Percentiles rank a stretch among this genome's conserved stretches.
These are phyloP conservation scores for Candida coquimbonensis DNA, from an alignment of 805 yeast genomes.

Conservation along the genomic window DNA sequence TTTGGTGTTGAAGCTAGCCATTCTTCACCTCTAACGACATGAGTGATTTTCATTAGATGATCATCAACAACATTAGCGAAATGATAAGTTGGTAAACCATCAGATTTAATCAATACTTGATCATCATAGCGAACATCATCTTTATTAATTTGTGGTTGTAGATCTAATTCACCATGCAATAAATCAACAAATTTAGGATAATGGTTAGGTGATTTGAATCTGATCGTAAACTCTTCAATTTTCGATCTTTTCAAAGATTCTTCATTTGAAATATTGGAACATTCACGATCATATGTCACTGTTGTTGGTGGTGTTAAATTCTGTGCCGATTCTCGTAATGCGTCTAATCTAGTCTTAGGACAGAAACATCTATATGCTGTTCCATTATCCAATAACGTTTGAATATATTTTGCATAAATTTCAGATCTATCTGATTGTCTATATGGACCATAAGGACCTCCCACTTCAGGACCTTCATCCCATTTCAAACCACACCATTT, in stretches of 20 bases:
- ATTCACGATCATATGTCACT: slow-evolving; percentile 85
- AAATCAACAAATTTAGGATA: slow-evolving; percentile 68
- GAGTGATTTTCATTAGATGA: slow-evolving; percentile 85
- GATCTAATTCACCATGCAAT: slow-evolving; percentile 67
- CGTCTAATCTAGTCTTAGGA: slow-evolving; percentile 65
- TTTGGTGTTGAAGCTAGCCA: slow-evolving; percentile 97
- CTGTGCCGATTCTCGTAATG: slow-evolving; percentile 66
- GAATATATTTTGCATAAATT: slow-evolving; percentile 58
- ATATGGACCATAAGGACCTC: slow-evolving; percentile 57
- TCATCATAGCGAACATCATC: slow-evolving; percentile 80
- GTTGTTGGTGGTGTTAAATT: slow-evolving; percentile 80
- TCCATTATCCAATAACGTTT: slow-evolving; percentile 52
- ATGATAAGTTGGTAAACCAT: slow-evolving; percentile 93
- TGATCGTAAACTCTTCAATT: slow-evolving; percentile 42
- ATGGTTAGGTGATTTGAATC: slow-evolving; percentile 69
- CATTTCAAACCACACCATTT: slow-evolving; percentile 67
- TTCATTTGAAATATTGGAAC: slow-evolving; percentile 40
- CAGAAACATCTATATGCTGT: slow-evolving; percentile 86
- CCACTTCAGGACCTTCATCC: slow-evolving; percentile 72
- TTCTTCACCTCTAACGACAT: slow-evolving; percentile 95
- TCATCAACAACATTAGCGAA: slow-evolving; percentile 95
- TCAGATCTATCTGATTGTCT: slow-evolving; percentile 74
- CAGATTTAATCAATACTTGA: slow-evolving; percentile 84
- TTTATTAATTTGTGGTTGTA: slow-evolving; percentile 73
- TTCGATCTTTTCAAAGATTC: slow-evolving; percentile 34